Evolutionary conservation across 2,329 filamentous ascomycete genomes (phyloP), one percentile per base, ranked within the genome.

Genomic region (Diaporthe sp.): DNA sequence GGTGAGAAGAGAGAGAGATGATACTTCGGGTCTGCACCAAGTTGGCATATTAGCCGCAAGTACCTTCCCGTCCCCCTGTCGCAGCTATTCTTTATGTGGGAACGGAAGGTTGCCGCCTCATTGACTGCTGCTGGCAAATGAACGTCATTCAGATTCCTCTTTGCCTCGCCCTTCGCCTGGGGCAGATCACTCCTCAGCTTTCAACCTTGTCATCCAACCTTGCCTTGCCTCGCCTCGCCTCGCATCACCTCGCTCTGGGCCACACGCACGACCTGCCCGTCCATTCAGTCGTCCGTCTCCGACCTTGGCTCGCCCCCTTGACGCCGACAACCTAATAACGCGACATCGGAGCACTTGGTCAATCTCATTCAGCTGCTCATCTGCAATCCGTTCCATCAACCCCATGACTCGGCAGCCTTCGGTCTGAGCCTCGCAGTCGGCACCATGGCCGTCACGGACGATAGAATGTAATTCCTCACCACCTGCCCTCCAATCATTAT

Each of bases 361-460:
- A 61, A 72, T 30, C 17, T 52, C 55, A 40, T 30, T 52, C 55
- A 64, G 15, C 58, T 19, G 42, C 30, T 72, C 33, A 52, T 28
- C 30, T 47, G 45, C 64, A 40, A 40, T 50, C 45, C 45, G 38
- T 35, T 35, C 64, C 45, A 67, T 67, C 64, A 67, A 57, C 74
- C 80, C 77, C 76, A 83, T 83, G 81, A 80, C 77, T 76, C 76
- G 61, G 71, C 77, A 78, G 75, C 71, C 64, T 71, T 77, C 73
- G 78, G 73, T 64, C 71, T 77, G 74, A 73, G 77, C 78, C 78
- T 79, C 79, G 78, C 76, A 77, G 30, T 52, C 71, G 82, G 80
- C 80, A 85, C 75, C 78, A 91, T 91, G 90, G 89, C 89, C 82
- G 85, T 89, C 79, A 87, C 85, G 80, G 85, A 89, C 81, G 86